Percentiles rank a stretch among this genome's conserved stretches.
phyloP scores from a whole-genome alignment of 2,329 filamentous ascomycete genomes.

The Cladorrhinum sp. region DNA sequence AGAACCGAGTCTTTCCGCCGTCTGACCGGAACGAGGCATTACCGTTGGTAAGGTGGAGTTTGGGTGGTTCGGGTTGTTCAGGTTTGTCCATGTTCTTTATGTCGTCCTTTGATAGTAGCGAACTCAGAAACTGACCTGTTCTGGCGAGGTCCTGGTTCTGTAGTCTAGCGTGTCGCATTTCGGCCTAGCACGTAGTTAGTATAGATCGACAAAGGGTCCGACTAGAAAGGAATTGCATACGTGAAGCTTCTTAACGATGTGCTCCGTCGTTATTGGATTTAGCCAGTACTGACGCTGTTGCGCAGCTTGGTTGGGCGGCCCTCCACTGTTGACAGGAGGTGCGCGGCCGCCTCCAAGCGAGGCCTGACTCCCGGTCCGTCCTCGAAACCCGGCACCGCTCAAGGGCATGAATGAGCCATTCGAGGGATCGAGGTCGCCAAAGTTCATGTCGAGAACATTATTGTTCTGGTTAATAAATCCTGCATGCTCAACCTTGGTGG shows the following conservation, averaged over 20 bases:
- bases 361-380: slow-evolving; percentile 65
- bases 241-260: slow-evolving; percentile 84
- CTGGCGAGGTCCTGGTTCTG: slow-evolving; percentile 83
- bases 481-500: slow-evolving; percentile 92
- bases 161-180: slow-evolving; percentile 85
- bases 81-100: slow-evolving; percentile 56
- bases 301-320: slow-evolving; percentile 56
- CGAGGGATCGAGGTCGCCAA: slow-evolving; percentile 84
- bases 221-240: slow-evolving; percentile 49
- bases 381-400: slow-evolving; percentile 66
- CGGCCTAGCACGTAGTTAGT: slow-evolving; percentile 54
- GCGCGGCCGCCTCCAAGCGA: slow-evolving; percentile 60
- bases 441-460: slow-evolving; percentile 83
- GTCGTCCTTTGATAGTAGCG: slow-evolving; percentile 69
- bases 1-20: slow-evolving; percentile 73
- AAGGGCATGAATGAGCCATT: slow-evolving; percentile 69
- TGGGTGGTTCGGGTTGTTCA: slow-evolving; percentile 46
- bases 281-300: slow-evolving; percentile 83
- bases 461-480: slow-evolving; percentile 73
- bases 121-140: slow-evolving; percentile 76
- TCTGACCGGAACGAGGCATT: slow-evolving; percentile 63
- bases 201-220: not conserved
- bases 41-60: slow-evolving; percentile 49
- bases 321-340: slow-evolving; percentile 49
- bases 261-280: slow-evolving; percentile 86